Evolutionary conservation across 2,329 filamentous ascomycete genomes (phyloP).

Genomic region (Ophiostoma fasciatum): DNA sequence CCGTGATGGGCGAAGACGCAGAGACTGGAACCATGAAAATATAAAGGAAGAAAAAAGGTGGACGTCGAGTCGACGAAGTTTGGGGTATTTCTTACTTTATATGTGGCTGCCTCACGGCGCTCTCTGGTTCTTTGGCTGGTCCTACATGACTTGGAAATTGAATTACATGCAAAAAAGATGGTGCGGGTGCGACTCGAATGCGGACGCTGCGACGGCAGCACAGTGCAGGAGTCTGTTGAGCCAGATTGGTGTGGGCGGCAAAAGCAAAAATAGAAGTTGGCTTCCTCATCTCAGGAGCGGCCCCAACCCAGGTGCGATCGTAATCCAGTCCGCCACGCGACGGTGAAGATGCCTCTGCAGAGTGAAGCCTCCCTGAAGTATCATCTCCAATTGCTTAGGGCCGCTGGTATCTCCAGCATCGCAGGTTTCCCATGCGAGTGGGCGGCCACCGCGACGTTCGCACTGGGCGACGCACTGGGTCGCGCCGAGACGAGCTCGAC

Average conservation of each 20-base stretch:
- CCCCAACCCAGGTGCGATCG: conserved; percentile 47
- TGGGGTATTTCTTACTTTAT: conserved; percentile 21
- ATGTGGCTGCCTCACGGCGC: conserved; percentile 30
- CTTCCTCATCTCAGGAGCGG: conserved; percentile 39
- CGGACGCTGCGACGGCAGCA: neutral
- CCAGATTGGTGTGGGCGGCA: too few species aligned
- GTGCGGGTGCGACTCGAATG: neutral
- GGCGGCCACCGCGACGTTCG: conserved; percentile 51
- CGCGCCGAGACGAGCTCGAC: conserved; percentile 29
- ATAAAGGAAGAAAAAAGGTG: neutral
- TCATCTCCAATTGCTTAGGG: conserved; percentile 55
- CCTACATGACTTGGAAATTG: neutral
- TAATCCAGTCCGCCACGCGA: conserved; percentile 56
- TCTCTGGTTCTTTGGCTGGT: neutral
- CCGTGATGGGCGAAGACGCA: too few species aligned
- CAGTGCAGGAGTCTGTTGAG: neutral
- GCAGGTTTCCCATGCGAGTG: conserved; percentile 54
- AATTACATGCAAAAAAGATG: neutral
- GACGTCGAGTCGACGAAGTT: too few species aligned
- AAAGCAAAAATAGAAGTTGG: conserved; percentile 23
- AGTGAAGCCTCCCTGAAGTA: conserved; percentile 58
- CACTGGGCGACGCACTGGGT: conserved; percentile 42
- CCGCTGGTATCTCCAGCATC: conserved; percentile 37
- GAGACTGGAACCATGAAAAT: too few species aligned
- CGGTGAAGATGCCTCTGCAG: conserved; percentile 58